These are phyloP conservation scores for Ulvella scutata DNA, from an alignment of 139 green algal species.

Conservation along the genomic window DNA sequence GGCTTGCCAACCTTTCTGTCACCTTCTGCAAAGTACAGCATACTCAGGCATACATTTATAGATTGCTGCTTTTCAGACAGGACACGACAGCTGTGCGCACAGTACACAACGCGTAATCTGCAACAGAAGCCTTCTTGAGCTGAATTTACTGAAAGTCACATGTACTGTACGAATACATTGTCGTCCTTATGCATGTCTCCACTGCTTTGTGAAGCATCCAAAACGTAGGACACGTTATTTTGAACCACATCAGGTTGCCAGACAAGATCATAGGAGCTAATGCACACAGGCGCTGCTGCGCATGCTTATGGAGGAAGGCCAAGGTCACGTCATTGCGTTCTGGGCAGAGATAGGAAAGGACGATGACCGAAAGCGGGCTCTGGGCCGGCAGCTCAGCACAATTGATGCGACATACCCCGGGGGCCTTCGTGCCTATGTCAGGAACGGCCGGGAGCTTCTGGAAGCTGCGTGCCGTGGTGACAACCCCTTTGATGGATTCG, in stretches of 20 bases:
- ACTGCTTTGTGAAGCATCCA: too few relatives aligned
- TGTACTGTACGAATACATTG: neutral
- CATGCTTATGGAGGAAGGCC: slow-evolving; percentile 12
- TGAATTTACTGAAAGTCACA: neutral
- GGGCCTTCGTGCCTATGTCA: slow-evolving; percentile 68
- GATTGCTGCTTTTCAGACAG: neutral
- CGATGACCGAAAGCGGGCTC: slow-evolving; percentile 37
- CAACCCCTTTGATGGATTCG: slow-evolving; percentile 89
- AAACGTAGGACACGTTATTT: too few relatives aligned
- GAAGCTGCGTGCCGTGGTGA: slow-evolving; percentile 48
- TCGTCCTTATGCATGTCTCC: too few relatives aligned
- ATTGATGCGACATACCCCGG: slow-evolving; percentile 69
- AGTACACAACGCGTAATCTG: too few relatives aligned
- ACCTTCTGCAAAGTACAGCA: too few relatives aligned
- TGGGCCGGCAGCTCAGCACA: slow-evolving; percentile 45
- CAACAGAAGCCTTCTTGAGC: neutral
- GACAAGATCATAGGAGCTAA: too few relatives aligned
- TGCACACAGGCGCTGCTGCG: slow-evolving; percentile 9
- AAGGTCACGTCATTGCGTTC: slow-evolving; percentile 13
- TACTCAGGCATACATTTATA: neutral
- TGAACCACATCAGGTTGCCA: too few relatives aligned
- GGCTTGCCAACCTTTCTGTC: too few relatives aligned
- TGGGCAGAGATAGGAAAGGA: slow-evolving; percentile 14
- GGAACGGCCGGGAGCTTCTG: slow-evolving; percentile 73
- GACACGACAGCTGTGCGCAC: neutral